Percentiles rank a stretch among this genome's conserved stretches.
phyloP scores from a whole-genome alignment of 2,329 filamentous ascomycete species.

The Ophiostoma ulmi region DNA sequence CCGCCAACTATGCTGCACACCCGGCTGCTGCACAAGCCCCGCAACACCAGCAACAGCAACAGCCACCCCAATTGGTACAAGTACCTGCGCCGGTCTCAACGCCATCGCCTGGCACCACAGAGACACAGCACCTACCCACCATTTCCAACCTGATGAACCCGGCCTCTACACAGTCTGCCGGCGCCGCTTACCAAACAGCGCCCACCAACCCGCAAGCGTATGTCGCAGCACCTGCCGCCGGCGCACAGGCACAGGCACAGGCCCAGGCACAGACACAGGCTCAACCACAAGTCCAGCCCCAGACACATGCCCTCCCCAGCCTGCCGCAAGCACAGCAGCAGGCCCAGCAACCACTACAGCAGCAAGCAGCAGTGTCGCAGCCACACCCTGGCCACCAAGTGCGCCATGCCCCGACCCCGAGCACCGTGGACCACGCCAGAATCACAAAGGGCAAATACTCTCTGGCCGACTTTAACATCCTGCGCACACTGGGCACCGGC shows the following conservation, averaged over 20 bases:
- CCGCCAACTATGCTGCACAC: slow-evolving; percentile 28
- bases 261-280: not conserved
- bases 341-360: not conserved
- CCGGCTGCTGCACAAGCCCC: slow-evolving; percentile 27
- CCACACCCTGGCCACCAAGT: slow-evolving; percentile 29
- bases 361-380: not conserved
- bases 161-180: not conserved
- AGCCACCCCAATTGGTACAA: not conserved
- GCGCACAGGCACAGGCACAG: not conserved
- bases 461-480: slow-evolving; percentile 79
- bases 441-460: slow-evolving; percentile 97
- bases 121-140: slow-evolving; percentile 5
- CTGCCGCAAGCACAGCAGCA: slow-evolving; percentile 33
- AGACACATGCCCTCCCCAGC: slow-evolving; percentile 13
- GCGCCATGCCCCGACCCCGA: slow-evolving; percentile 25
- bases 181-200: not conserved
- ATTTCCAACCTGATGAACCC: slow-evolving; percentile 14
- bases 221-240: slow-evolving; percentile 37
- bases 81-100: not conserved
- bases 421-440: slow-evolving; percentile 36
- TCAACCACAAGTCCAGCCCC: slow-evolving; percentile 10
- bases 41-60: slow-evolving; percentile 27
- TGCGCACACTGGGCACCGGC: slow-evolving; percentile 88
- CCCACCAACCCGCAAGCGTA: slow-evolving; percentile 33
- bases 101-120: slow-evolving; percentile 24